Conservation (phyloP, 495 filamentous ascomycete genomes). For the Penicillium pancosmium region DNA sequence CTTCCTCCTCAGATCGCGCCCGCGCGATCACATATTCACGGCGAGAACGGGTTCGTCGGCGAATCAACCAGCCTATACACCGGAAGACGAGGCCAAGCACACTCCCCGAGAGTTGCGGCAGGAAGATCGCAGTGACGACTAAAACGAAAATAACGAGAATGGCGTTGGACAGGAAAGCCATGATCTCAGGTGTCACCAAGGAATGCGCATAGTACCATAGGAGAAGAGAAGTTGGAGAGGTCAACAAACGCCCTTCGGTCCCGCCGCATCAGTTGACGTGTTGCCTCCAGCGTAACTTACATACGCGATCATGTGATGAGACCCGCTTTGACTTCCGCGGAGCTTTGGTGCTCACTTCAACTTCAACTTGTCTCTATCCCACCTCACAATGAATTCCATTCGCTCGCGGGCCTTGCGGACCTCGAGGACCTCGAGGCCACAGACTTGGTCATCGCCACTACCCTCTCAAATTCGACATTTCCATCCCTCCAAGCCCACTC, state of each 20-base stretch:
- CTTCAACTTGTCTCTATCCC: neutral
- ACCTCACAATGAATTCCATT: slow-evolving; percentile 20
- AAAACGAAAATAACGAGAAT: slow-evolving; percentile 38
- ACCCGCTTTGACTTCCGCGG: slow-evolving; percentile 16
- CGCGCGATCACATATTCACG: slow-evolving; percentile 62
- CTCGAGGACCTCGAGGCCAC: slow-evolving; percentile 12
- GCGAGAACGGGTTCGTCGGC: slow-evolving; percentile 66
- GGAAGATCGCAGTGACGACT: slow-evolving; percentile 38
- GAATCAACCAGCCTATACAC: slow-evolving; percentile 65
- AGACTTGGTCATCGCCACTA: slow-evolving; percentile 1
- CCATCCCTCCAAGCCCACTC: slow-evolving; percentile 44
- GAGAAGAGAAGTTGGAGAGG: slow-evolving; percentile 2
- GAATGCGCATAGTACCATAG: slow-evolving; percentile 23
- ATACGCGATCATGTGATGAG: slow-evolving; percentile 32
- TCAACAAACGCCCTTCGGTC: slow-evolving; percentile 9
- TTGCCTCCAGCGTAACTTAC: slow-evolving; percentile 26
- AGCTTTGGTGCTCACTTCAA: neutral
- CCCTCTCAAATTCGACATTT: slow-evolving; percentile 44
- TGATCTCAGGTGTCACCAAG: slow-evolving; percentile 27
- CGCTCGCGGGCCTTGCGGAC: slow-evolving; percentile 5
- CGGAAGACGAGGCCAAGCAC: slow-evolving; percentile 44
- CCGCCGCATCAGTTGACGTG: slow-evolving; percentile 28
- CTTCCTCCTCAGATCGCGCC: slow-evolving; percentile 61
- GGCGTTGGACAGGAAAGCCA: slow-evolving; percentile 43
- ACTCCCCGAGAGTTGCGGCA: slow-evolving; percentile 40